These are phyloP conservation scores for Populus hybrid DNA, from an alignment of 441 rosid species.

Conservation along the genomic window DNA sequence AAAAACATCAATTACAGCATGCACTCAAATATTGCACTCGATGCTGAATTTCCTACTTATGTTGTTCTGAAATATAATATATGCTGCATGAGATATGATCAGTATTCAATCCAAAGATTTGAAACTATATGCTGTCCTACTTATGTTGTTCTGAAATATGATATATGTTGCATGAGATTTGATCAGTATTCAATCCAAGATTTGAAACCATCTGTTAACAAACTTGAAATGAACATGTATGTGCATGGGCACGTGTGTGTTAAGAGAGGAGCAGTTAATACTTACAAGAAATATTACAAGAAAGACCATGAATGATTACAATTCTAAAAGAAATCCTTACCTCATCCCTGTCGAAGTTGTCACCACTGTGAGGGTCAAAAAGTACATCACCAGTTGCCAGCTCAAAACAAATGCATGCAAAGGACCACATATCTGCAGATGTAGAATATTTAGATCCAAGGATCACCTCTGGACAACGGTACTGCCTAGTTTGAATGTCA, in stretches of 20 bases:
- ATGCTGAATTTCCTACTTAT: neutral
- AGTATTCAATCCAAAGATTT: neutral
- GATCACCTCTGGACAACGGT: slow-evolving; percentile 74
- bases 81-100: neutral
- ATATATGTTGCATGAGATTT: neutral
- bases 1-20: neutral
- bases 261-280: neutral
- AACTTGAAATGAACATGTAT: neutral
- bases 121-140: neutral
- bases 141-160: neutral
- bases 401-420: slow-evolving; percentile 79
- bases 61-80: neutral
- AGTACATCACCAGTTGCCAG: slow-evolving; percentile 75
- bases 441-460: slow-evolving; percentile 69
- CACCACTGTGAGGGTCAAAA: slow-evolving; percentile 76
- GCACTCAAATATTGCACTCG: neutral
- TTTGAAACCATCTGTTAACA: neutral
- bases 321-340: slow-evolving; percentile 23
- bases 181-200: neutral
- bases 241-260: neutral
- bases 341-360: slow-evolving; percentile 76
- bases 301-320: neutral
- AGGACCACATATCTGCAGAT: slow-evolving; percentile 76
- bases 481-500: slow-evolving; percentile 76
- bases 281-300: neutral